phyloP scores from a whole-genome alignment of 306 rosid genomes.

The Prunus armeniaca region DNA sequence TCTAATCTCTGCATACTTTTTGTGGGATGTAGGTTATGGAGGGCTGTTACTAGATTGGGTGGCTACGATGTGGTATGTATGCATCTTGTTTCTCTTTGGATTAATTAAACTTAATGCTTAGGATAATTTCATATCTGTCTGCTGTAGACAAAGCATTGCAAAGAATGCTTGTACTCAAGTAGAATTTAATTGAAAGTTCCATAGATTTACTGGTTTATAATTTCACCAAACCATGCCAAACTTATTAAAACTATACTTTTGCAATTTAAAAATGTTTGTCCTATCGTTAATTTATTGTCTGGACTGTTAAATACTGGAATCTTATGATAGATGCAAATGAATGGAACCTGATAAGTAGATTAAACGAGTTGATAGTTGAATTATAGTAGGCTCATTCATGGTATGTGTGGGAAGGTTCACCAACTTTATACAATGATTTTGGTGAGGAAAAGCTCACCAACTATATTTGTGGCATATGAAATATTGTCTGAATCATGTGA shows the following conservation, averaged over 20 bases:
- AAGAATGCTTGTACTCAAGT: background rate
- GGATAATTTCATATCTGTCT: background rate
- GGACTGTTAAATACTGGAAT: background rate
- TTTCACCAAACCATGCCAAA: background rate
- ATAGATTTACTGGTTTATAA: background rate
- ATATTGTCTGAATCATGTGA: too few species aligned
- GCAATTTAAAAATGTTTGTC: background rate
- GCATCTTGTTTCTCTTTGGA: background rate
- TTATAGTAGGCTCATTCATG: background rate
- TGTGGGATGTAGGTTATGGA: constrained; percentile 67
- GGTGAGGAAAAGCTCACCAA: too few species aligned
- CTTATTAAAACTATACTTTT: background rate
- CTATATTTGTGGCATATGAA: too few species aligned
- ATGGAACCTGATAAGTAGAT: background rate
- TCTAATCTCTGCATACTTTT: constrained; percentile 19
- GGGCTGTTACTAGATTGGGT: constrained; percentile 72
- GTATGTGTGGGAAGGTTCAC: background rate
- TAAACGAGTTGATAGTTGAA: background rate
- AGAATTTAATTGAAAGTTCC: background rate
- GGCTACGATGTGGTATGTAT: constrained; percentile 75
- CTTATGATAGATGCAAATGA: background rate
- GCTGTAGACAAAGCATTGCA: background rate
- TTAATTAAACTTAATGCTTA: background rate
- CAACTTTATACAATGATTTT: background rate
- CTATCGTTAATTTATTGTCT: background rate